A percentile compares a stretch with the other conserved stretches of the same genome.
These are phyloP conservation scores for Logfia minima DNA, from an alignment of 129 eudicot genomes.

Conservation along the genomic window DNA sequence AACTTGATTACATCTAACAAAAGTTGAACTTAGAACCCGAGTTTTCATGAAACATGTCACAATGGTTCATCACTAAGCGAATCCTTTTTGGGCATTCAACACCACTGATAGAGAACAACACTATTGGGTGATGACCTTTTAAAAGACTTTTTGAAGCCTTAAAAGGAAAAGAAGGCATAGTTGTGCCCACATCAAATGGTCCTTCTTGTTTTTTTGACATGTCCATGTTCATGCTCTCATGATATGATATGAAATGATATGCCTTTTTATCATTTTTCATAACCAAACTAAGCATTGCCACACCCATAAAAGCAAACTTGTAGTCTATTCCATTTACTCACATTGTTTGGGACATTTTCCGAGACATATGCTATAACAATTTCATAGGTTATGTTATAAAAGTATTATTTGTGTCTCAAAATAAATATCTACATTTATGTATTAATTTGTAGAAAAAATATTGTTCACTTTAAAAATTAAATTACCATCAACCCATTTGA, in stretches of 20 bases:
- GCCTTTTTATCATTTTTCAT: slow-evolving; percentile 29
- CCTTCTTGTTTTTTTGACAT: slow-evolving; percentile 27
- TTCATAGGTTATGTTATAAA: background rate
- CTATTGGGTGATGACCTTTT: slow-evolving; percentile 17
- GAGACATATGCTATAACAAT: background rate
- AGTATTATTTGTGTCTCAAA: background rate
- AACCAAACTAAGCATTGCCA: slow-evolving; percentile 28
- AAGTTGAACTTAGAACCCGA: background rate
- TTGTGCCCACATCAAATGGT: slow-evolving; percentile 35
- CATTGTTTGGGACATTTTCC: background rate
- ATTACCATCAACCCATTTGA: too few relatives aligned
- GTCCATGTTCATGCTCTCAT: slow-evolving; percentile 37
- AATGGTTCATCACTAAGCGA: slow-evolving; percentile 6
- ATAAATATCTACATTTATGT: too few relatives aligned
- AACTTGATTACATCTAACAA: background rate
- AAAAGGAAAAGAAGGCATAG: slow-evolving; percentile 18
- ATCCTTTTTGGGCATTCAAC: slow-evolving; percentile 18
- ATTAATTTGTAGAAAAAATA: background rate
- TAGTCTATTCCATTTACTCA: slow-evolving; percentile 15
- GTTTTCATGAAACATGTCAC: background rate
- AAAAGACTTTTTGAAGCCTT: slow-evolving; percentile 12
- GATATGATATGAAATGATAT: slow-evolving; percentile 19
- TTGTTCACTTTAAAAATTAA: background rate
- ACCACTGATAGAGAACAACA: slow-evolving; percentile 12
- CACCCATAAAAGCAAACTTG: slow-evolving; percentile 26